Evolutionary conservation across 2,329 filamentous ascomycete genomes (phyloP).

Genomic region (Ascochyta clinopodiicola): DNA sequence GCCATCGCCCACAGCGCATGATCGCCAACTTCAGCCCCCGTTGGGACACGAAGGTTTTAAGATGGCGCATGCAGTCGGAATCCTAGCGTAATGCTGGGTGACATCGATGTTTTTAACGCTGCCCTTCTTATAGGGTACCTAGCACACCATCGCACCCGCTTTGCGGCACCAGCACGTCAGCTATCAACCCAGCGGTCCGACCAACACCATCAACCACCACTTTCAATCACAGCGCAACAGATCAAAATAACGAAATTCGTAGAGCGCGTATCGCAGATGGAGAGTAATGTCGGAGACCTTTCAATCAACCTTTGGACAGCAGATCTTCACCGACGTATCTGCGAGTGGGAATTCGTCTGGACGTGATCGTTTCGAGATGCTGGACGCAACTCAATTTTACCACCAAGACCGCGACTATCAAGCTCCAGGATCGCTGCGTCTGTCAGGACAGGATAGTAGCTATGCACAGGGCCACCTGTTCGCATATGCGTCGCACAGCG

Average conservation of each 20-base stretch:
- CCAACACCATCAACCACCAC: slow-evolving; percentile 24
- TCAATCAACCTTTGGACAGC: slow-evolving; percentile 44
- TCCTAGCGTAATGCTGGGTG: slow-evolving; percentile 25
- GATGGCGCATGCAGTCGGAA: slow-evolving; percentile 27
- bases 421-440: slow-evolving; percentile 24
- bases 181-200: slow-evolving; percentile 22
- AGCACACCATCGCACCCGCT: slow-evolving; percentile 33
- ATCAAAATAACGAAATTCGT: not conserved
- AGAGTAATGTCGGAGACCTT: slow-evolving; percentile 47
- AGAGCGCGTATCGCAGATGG: slow-evolving; percentile 41
- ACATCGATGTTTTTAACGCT: slow-evolving; percentile 20
- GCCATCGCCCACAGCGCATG: slow-evolving; percentile 25
- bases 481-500: slow-evolving; percentile 32
- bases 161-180: slow-evolving; percentile 26
- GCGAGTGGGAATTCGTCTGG: slow-evolving; percentile 50
- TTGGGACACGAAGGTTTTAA: slow-evolving; percentile 21
- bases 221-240: slow-evolving; percentile 16
- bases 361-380: slow-evolving; percentile 43
- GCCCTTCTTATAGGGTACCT: slow-evolving; percentile 37
- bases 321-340: slow-evolving; percentile 46
- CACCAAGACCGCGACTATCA: slow-evolving; percentile 32
- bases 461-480: slow-evolving; percentile 25
- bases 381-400: slow-evolving; percentile 38
- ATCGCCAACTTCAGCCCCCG: slow-evolving; percentile 19
- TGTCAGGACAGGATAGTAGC: slow-evolving; percentile 21